Evolutionary conservation across 176 grass and related monocot genomes (phyloP), one percentile per base, ranked within the genome.

Genomic region (Oryza coarctata): DNA sequence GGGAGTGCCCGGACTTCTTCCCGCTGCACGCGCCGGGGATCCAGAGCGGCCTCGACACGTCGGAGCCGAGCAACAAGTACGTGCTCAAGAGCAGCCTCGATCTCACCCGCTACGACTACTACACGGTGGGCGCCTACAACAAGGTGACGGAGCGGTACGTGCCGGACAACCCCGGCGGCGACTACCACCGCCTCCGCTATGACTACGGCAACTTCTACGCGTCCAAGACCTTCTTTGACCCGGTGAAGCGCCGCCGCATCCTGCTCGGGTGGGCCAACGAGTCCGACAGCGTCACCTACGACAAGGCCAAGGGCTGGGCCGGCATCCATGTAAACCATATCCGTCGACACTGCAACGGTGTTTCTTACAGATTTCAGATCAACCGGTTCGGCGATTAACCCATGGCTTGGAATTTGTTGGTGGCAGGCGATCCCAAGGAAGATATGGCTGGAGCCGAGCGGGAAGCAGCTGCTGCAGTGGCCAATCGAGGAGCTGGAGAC

Each of bases 141-240:
- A 77, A 7, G 1, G 61, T 5, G 13, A 18, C 7, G 0, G 89
- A 94, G 14, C 38, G 39, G 67, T 89, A 91, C 15, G 79, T 84
- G 40, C 89, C 92, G 0, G 86, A 87, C 17, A n/a, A 26, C 66
- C 71, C 76, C 4, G 38, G 25, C 7, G 32, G 68, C 0, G 87
- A 92, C 64, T 25, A 77, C 71, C 47, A 44, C 78, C 83, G 77
- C 0, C 12, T 88, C 7, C 63, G 86, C 2, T 91, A 88, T 32
- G 87, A 97, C 79, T 94, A 93, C 57, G 89, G 94, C 2, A 97
- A 97, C 83, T 94, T 81, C 49, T 97, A 97, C 47, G 94, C 94
- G 0, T 97, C 91, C 7, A 93, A 89, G 82, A 87, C 94, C 3
- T 94, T 97, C 73, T 89, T 87, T 34, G 92, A 94, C 38, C 62